Evolutionary conservation across 2,329 filamentous ascomycete genomes (phyloP).

Genomic region (Cercospora sp.): DNA sequence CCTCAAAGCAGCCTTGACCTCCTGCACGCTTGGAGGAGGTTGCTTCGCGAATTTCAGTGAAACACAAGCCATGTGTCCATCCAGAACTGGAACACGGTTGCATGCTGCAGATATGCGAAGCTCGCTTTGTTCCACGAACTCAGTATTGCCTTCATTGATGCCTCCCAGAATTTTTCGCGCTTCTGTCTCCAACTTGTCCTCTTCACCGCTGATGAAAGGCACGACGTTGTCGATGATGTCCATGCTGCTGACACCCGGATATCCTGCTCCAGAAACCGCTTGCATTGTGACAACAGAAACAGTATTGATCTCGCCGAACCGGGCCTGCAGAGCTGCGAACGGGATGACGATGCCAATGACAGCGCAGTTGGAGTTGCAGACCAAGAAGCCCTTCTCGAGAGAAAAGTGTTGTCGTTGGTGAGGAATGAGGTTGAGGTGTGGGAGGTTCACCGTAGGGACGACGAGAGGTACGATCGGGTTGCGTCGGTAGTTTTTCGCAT

Average conservation of each 20-base stretch:
- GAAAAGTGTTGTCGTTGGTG: slow-evolving; percentile 74
- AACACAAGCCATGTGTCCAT: slow-evolving; percentile 94
- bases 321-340: slow-evolving; percentile 82
- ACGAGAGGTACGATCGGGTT: slow-evolving; percentile 89
- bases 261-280: slow-evolving; percentile 88
- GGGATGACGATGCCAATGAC: slow-evolving; percentile 96
- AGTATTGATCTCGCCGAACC: slow-evolving; percentile 73
- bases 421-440: slow-evolving; percentile 83
- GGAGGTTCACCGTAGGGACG: slow-evolving; percentile 90
- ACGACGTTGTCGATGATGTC: slow-evolving; percentile 96
- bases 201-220: slow-evolving; percentile 88
- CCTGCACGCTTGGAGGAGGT: slow-evolving; percentile 70
- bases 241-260: slow-evolving; percentile 88
- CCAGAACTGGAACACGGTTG: slow-evolving; percentile 90
- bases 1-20: slow-evolving; percentile 76
- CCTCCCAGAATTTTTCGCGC: slow-evolving; percentile 88
- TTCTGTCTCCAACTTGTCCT: slow-evolving; percentile 94
- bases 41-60: slow-evolving; percentile 77
- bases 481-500: slow-evolving; percentile 94
- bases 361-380: slow-evolving; percentile 98
- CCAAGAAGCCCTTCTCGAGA: slow-evolving; percentile 82
- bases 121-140: slow-evolving; percentile 71
- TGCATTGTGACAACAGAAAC: slow-evolving; percentile 94
- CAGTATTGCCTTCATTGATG: slow-evolving; percentile 69
- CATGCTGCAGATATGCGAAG: slow-evolving; percentile 83